Conservation (phyloP, 2,329 filamentous ascomycete genomes). For the Intubia oerlemansii region DNA sequence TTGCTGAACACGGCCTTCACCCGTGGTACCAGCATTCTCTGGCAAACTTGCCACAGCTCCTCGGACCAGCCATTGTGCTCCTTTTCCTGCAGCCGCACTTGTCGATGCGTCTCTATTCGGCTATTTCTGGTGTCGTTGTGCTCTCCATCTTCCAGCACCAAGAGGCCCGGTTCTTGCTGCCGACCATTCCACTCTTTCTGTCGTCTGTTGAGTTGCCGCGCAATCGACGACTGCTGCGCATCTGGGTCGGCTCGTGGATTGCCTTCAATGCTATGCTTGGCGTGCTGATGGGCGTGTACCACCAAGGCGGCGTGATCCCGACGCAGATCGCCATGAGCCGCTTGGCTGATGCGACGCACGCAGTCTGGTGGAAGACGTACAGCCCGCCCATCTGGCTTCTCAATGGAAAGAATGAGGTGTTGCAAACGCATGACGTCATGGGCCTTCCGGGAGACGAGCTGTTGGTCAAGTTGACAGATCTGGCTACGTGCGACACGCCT, state of each 20-base stretch:
- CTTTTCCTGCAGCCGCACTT: conserved; percentile 34
- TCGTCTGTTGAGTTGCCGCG: conserved; percentile 49
- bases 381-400: conserved; percentile 64
- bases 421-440: conserved; percentile 56
- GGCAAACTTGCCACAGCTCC: conserved; percentile 47
- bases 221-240: conserved; percentile 22
- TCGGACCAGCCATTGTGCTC: conserved; percentile 46
- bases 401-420: conserved; percentile 50
- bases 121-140: conserved; percentile 46
- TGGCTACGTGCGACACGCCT: conserved; percentile 41
- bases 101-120: conserved; percentile 47
- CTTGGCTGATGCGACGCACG: conserved; percentile 45
- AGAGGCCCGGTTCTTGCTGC: conserved; percentile 58
- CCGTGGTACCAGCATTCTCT: conserved; percentile 59
- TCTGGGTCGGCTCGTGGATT: conserved; percentile 43
- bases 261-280: conserved; percentile 48
- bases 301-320: conserved; percentile 60
- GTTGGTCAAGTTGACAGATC: conserved; percentile 31
- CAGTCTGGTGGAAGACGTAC: conserved; percentile 75
- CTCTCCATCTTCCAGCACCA: conserved; percentile 61
- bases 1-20: conserved; percentile 56
- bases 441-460: conserved; percentile 41
- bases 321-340: conserved; percentile 54
- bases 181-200: conserved; percentile 54
- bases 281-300: conserved; percentile 58